Conservation (phyloP, 106 monocot genomes). For the Acorus gramineus region DNA sequence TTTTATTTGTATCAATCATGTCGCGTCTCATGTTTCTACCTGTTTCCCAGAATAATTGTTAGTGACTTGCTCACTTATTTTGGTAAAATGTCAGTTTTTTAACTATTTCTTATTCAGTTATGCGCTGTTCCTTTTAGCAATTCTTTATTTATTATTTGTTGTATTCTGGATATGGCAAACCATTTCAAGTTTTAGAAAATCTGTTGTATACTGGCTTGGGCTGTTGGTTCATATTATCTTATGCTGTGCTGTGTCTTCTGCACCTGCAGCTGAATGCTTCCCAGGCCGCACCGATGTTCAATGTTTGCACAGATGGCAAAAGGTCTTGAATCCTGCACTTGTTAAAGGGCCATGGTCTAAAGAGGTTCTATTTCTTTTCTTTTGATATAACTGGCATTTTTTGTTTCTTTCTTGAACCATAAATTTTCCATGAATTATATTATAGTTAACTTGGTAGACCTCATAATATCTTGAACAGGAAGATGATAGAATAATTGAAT, state of each 20-base stretch:
- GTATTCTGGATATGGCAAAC: neutral
- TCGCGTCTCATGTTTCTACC: too few species aligned
- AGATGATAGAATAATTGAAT: slow-evolving; percentile 29
- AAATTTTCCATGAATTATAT: neutral
- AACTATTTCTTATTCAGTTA: too few species aligned
- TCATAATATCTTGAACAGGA: slow-evolving; percentile 20
- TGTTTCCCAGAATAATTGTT: too few species aligned
- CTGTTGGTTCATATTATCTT: too few species aligned
- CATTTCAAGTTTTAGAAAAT: too few species aligned
- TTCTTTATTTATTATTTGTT: neutral
- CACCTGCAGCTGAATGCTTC: slow-evolving; percentile 22
- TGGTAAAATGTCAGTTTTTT: too few species aligned
- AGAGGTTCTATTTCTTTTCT: slow-evolving; percentile 18
- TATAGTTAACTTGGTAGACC: neutral
- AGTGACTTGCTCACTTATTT: too few species aligned
- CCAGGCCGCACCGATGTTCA: slow-evolving; percentile 30
- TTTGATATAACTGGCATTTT: neutral
- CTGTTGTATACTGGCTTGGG: too few species aligned
- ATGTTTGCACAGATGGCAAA: slow-evolving; percentile 45
- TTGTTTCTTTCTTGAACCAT: neutral
- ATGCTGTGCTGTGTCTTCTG: neutral
- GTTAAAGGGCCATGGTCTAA: slow-evolving; percentile 41
- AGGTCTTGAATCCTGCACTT: slow-evolving; percentile 37
- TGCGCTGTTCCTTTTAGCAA: too few species aligned
- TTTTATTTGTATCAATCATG: too few species aligned